These are phyloP conservation scores for Sporothrix phasma DNA, from an alignment of 2,329 filamentous ascomycete genomes.

Conservation along the genomic window DNA sequence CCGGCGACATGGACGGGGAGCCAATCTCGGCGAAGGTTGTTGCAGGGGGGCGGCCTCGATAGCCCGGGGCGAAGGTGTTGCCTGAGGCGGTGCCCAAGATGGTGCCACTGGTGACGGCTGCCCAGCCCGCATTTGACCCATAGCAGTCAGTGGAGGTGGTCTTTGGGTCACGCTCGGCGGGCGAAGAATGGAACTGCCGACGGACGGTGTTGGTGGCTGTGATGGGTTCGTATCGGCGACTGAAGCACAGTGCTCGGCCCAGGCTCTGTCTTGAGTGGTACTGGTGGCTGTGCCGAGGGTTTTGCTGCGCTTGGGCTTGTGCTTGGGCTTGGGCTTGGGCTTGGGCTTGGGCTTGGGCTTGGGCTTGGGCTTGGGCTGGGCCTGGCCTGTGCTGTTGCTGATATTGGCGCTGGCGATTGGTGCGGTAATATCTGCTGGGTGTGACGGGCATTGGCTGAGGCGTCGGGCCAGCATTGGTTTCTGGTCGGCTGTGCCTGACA, in stretches of 20 bases:
- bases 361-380: not conserved
- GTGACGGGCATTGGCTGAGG: not conserved
- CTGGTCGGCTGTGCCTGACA: constrained; percentile 4
- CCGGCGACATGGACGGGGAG: constrained; percentile 23
- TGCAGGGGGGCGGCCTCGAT: not conserved
- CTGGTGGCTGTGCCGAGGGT: not conserved
- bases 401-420: not conserved
- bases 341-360: constrained; percentile 8
- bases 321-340: constrained; percentile 6
- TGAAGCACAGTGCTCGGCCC: not conserved
- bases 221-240: not conserved
- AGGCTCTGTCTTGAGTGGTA: not conserved
- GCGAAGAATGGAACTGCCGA: not conserved
- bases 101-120: not conserved
- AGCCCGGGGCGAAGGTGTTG: not conserved
- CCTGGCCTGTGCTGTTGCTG: not conserved
- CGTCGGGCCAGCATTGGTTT: not conserved
- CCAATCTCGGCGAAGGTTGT: constrained; percentile 20
- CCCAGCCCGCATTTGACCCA: not conserved
- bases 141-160: not conserved
- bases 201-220: not conserved
- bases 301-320: not conserved
- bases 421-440: not conserved
- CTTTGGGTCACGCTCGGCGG: not conserved
- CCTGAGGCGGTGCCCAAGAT: not conserved